Percentiles rank a stretch among this genome's conserved stretches.
Conservation (phyloP, 2,329 filamentous ascomycete species). For the Fusarium abutilonis region DNA sequence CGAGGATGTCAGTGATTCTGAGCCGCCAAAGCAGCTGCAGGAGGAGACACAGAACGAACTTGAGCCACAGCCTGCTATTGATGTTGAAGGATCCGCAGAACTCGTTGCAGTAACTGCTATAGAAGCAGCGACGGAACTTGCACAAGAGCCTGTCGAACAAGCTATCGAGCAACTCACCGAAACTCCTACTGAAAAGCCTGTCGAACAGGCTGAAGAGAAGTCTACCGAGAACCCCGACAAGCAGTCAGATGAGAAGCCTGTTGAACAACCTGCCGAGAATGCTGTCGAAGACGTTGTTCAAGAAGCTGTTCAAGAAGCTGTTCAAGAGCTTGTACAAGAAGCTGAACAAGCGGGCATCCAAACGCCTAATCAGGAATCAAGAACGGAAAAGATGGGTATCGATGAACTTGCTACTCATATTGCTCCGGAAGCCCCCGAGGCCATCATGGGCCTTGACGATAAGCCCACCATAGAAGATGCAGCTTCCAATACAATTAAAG, state of each 20-base stretch:
- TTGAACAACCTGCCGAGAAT: background rate
- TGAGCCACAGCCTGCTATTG: background rate
- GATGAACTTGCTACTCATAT: slow-evolving; percentile 41
- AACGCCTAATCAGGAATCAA: slow-evolving; percentile 46
- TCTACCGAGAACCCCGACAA: background rate
- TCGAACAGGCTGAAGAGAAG: background rate
- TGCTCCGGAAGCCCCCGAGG: slow-evolving; percentile 16
- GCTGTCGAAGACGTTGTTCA: background rate
- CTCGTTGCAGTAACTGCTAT: background rate
- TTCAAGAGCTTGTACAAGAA: slow-evolving; percentile 3
- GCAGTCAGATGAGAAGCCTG: background rate
- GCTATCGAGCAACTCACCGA: background rate
- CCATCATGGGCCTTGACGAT: slow-evolving; percentile 12
- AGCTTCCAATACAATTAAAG: slow-evolving; percentile 4
- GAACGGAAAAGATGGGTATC: slow-evolving; percentile 56
- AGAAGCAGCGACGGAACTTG: background rate
- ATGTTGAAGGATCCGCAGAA: background rate
- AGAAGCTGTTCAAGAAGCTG: background rate
- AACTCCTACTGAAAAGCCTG: background rate
- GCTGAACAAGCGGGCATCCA: slow-evolving; percentile 1
- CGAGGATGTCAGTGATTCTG: slow-evolving; percentile 30
- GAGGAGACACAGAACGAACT: slow-evolving; percentile 4
- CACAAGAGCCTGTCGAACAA: slow-evolving; percentile 3
- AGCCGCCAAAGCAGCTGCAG: background rate
- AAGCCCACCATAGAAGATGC: slow-evolving; percentile 6